Percentiles rank a stretch among this genome's conserved stretches.
Evolutionary conservation across 768 basidiomycete genomes (phyloP).

Genomic region (Russula lepida): DNA sequence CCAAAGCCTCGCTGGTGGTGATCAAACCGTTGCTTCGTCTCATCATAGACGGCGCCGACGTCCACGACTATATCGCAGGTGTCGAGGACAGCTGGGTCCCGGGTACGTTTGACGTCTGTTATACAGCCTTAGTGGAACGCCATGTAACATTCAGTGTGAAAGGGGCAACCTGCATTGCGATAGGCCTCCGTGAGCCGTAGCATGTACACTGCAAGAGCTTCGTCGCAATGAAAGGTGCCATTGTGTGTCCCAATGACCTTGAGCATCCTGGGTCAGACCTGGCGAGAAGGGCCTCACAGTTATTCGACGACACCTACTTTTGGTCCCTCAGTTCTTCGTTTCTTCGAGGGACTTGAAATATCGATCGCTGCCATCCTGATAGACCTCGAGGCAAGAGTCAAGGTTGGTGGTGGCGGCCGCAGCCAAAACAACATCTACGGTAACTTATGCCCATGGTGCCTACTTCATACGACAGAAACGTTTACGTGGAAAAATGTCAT

Average conservation of each 20-base stretch:
- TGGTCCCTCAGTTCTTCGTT: constrained; percentile 37
- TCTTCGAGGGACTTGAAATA: constrained; percentile 30
- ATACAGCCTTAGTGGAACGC: neutral
- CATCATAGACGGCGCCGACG: constrained; percentile 89
- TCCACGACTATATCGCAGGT: constrained; percentile 93
- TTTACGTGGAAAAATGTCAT: neutral
- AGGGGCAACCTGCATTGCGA: constrained; percentile 55
- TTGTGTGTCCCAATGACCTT: constrained; percentile 90
- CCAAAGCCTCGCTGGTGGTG: constrained; percentile 94
- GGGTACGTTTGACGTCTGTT: constrained; percentile 52
- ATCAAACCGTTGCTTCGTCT: constrained; percentile 71
- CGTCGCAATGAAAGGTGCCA: constrained; percentile 95
- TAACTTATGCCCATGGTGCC: neutral
- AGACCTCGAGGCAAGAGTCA: neutral
- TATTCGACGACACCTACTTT: constrained; percentile 19
- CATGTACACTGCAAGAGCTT: constrained; percentile 89
- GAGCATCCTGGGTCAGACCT: neutral
- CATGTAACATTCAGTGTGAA: neutral
- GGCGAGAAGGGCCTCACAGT: neutral
- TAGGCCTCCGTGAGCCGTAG: constrained; percentile 71
- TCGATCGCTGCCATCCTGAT: constrained; percentile 23
- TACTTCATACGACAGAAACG: neutral
- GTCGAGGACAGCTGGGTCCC: constrained; percentile 63
- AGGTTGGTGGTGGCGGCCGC: neutral
- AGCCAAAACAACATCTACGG: neutral